Evolutionary conservation across 2,329 filamentous ascomycete species (phyloP), one percentile per base, ranked within the genome.

Genomic region (Trichoderma arundinaceum): DNA sequence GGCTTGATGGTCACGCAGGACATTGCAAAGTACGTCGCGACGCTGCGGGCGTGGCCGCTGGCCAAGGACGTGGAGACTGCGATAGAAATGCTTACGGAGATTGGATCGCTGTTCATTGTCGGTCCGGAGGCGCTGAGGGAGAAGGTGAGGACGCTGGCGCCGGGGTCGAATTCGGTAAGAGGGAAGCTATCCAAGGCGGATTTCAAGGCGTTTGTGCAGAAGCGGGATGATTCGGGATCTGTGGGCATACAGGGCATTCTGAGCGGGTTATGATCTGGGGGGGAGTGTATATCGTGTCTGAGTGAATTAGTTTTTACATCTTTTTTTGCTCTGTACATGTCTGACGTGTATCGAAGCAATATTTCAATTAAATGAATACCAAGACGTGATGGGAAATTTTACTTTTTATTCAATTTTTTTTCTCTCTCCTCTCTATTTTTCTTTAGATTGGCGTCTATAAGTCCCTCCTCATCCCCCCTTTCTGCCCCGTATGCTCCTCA

Each of bases 1-100:
- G 95, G 93, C 2, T 86, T 99, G 53, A 95, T 97, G 86, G 92
- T 98, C 32, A 94, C 91, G 41, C 96, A 98, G 80, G 95, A 99
- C 75, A 94, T 98, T 76, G 92, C 92, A 41, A 93, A 92, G 75
- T 99, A 99, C 77, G 91, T 92, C 8, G 90, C 94, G 67, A 87
- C 96, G 10, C 84, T 99, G 69, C 88, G 92, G 68, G 88, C 88
- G 39, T 98, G 93, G 92, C 86, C 90, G 33, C 82, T 94, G 46
- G 84, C 86, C 61, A 89, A 88, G 71, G 87, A 91, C 46, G 87
- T 88, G 56, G 85, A 86, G 71, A 84, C 84, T 28, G 86, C 87
- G 62, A 86, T 97, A 70, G 94, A 99, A 80, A 86, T 97, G 52
- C 80, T 99, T 67, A 90, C 92, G 32, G 95, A 99, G 81, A 92